These are phyloP conservation scores for Beauveria bassiana DNA, from an alignment of 2,329 filamentous ascomycete species.

Conservation along the genomic window DNA sequence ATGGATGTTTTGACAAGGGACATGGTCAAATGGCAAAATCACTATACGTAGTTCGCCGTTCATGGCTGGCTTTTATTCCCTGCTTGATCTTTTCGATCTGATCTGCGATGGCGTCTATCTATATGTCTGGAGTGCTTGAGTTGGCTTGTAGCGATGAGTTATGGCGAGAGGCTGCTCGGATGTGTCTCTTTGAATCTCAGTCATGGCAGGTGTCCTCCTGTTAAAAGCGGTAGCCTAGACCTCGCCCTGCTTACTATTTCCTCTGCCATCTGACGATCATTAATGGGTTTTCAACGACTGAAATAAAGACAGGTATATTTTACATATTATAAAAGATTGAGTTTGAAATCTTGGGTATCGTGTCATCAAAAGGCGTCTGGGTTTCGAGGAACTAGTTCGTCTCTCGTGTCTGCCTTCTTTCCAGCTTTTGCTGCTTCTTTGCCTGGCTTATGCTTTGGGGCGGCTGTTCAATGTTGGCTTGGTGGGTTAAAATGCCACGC, in stretches of 20 bases:
- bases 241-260: background rate
- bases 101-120: background rate
- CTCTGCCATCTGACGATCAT: background rate
- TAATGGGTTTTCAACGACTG: background rate
- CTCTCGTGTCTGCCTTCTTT: conserved; percentile 34
- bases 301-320: background rate
- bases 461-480: conserved; percentile 38
- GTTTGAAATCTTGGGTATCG: background rate
- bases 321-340: background rate
- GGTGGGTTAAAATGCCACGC: conserved; percentile 45
- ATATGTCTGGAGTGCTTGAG: background rate
- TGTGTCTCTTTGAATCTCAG: background rate
- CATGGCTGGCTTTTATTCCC: background rate
- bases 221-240: too few species aligned
- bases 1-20: conserved; percentile 79
- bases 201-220: background rate
- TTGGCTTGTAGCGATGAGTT: background rate
- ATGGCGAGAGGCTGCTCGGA: background rate
- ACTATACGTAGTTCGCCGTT: conserved; percentile 38
- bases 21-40: conserved; percentile 77
- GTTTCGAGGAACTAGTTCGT: background rate
- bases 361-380: background rate
- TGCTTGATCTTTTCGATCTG: background rate
- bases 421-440: conserved; percentile 56
- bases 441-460: conserved; percentile 60